phyloP scores from a whole-genome alignment of 352 stramenopile species.

The Phytophthora hibernalis region DNA sequence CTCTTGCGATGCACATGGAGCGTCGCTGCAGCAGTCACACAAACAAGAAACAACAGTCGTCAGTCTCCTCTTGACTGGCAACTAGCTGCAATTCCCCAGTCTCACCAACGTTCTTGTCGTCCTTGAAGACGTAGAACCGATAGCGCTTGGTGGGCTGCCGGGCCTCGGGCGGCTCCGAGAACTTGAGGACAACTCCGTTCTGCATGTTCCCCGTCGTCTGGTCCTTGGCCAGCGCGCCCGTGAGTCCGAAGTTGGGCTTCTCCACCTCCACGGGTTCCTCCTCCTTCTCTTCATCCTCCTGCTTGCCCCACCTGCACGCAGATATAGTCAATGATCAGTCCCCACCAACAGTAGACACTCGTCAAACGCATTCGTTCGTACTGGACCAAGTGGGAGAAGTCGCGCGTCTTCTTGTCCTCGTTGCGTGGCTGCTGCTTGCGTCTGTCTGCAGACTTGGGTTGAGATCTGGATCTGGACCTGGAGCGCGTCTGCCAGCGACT shows the following conservation, averaged over 20 bases:
- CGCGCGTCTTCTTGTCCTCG: constrained; percentile 54
- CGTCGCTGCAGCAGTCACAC: constrained; percentile 78
- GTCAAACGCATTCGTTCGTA: constrained; percentile 21
- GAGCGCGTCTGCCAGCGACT: constrained; percentile 28
- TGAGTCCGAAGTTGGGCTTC: constrained; percentile 98
- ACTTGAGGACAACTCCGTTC: constrained; percentile 98
- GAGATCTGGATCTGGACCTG: constrained; percentile 17
- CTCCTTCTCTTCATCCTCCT: constrained; percentile 65
- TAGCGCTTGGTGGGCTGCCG: constrained; percentile 92
- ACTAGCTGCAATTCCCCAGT: constrained; percentile 2
- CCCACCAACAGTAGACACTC: too few relatives aligned
- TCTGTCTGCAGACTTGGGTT: constrained; percentile 22
- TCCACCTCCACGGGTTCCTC: constrained; percentile 79
- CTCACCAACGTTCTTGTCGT: constrained; percentile 80
- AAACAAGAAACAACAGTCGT: constrained; percentile 7
- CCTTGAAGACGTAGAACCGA: constrained; percentile 98
- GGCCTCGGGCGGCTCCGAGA: constrained; percentile 96
- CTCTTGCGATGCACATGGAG: constrained; percentile 97
- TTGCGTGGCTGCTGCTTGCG: constrained; percentile 16
- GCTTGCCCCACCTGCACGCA: constrained; percentile 69
- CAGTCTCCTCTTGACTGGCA: constrained; percentile 1
- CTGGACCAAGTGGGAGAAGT: constrained; percentile 67
- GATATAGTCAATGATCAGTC: too few relatives aligned
- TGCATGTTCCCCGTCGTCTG: constrained; percentile 94
- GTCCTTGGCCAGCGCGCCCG: constrained; percentile 96